Base-by-base conservation (phyloP, 352 stramenopile species). In the Pythium scleroteichum region DNA sequence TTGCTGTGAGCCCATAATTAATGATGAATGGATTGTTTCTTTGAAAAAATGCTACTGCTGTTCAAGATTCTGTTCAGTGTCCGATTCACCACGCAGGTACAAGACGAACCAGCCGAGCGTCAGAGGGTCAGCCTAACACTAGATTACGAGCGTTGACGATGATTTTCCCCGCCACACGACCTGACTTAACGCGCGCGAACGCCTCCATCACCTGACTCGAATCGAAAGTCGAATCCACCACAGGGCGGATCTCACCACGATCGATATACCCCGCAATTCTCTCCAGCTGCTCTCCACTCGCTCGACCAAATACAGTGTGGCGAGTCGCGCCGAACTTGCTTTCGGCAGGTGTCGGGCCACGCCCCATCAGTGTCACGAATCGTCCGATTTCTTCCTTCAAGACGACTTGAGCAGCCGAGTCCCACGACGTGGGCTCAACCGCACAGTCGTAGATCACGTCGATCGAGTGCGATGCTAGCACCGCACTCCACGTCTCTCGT, bases 271-370 rank as follows among this genome's bases (percentile, higher is more conserved):
- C 52, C 1, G 65, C 53, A 33, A 90, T 69, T 33, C 58, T 49
- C 16, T 66, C 35, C 40, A 87, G 66, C 49, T 76, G 64, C 17
- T 41, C n/a, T 29, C 68, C 65, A 7, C 29, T 57, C 13, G 68
- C 47, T 19, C 63, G 16, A 13, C 33, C 19, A 7, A 59, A 52
- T 0, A 73, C 64, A 9, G 38, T 35, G 47, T 50, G 57, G 14
- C 66, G 14, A 14, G 46, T 56, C 7, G 77, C 81, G 22, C 76
- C 81, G 14, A 88, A 83, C 19, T 75, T 59, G 6, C 81, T 76
- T 45, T 85, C 77, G 26, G 74, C 77, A 1, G 68, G 73, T 4
- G 69, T 47, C 35, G 61, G 54, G 6, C 73, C 68, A 29, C 9
- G 39, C 0, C 27, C 1, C 16, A 85, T 44, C 38, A 44, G 69